A percentile compares a stretch with the other conserved stretches of the same genome.
These are phyloP conservation scores for Ophiostoma australiae DNA, from an alignment of 2,329 filamentous ascomycete genomes.

Conservation along the genomic window DNA sequence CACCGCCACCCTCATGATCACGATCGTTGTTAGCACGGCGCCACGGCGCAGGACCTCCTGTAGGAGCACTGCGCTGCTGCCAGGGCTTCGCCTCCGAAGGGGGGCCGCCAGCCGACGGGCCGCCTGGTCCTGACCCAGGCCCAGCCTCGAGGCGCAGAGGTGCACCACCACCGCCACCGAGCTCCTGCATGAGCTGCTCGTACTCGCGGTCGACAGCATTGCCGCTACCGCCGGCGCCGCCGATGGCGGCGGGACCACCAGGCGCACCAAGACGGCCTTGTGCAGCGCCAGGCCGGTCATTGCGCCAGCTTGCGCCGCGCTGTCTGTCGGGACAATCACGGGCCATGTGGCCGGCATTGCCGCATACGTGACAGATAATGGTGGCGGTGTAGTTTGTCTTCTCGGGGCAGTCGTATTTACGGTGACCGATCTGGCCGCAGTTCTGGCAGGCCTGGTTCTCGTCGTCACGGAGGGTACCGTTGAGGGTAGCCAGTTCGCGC, in stretches of 20 bases:
- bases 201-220: slow-evolving; percentile 91
- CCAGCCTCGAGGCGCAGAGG: slow-evolving; percentile 76
- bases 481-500: slow-evolving; percentile 92
- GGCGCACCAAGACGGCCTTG: slow-evolving; percentile 59
- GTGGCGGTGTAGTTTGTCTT: slow-evolving; percentile 98
- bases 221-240: slow-evolving; percentile 51
- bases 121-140: slow-evolving; percentile 42
- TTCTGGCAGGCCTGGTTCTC: slow-evolving; percentile 99
- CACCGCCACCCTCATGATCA: slow-evolving; percentile 35
- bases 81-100: slow-evolving; percentile 66
- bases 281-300: slow-evolving; percentile 59
- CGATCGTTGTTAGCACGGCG: slow-evolving; percentile 49
- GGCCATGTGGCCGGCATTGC: slow-evolving; percentile 97
- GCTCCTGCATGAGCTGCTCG: slow-evolving; percentile 98
- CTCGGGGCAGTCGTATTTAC: slow-evolving; percentile 98
- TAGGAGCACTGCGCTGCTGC: slow-evolving; percentile 67
- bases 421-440: slow-evolving; percentile 96
- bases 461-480: slow-evolving; percentile 97
- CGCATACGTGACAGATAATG: slow-evolving; percentile 97
- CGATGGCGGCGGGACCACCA: slow-evolving; percentile 15
- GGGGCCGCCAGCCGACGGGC: slow-evolving; percentile 6
- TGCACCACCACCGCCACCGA: slow-evolving; percentile 66
- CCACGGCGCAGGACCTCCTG: slow-evolving; percentile 81
- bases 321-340: slow-evolving; percentile 94
- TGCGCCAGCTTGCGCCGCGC: slow-evolving; percentile 87